phyloP scores from a whole-genome alignment of 306 rosid species.

The Quercus mongolica region DNA sequence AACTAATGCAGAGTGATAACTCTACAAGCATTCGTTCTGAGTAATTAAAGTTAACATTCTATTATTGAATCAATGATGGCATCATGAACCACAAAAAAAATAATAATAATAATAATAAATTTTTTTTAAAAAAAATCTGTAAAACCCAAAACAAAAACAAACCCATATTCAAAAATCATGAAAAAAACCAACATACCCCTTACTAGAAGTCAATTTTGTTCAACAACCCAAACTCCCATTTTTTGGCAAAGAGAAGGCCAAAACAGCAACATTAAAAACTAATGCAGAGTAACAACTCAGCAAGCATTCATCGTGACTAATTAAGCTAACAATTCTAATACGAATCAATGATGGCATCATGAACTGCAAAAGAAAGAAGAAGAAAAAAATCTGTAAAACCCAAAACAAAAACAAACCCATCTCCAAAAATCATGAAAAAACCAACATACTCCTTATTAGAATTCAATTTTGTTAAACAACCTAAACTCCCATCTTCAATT shows the following conservation, averaged over 20 bases:
- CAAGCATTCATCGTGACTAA: neutral
- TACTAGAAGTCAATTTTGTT: constrained; percentile 20
- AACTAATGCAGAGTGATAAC: constrained; percentile 14
- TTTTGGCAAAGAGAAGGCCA: neutral
- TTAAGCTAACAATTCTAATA: neutral
- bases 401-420: neutral
- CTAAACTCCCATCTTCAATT: neutral
- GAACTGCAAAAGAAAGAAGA: constrained; percentile 1
- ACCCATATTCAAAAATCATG: constrained; percentile 12
- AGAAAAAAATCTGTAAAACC: constrained; percentile 4
- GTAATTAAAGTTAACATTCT: neutral
- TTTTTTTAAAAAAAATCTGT: neutral
- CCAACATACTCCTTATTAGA: constrained; percentile 5
- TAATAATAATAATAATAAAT: too few relatives aligned
- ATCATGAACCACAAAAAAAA: constrained; percentile 4
- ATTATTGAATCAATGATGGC: constrained; percentile 26
- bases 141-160: neutral
- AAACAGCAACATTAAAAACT: neutral
- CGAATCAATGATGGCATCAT: constrained; percentile 27
- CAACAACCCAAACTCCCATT: constrained; percentile 16
- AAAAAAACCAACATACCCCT: constrained; percentile 11
- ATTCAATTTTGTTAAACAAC: constrained; percentile 30
- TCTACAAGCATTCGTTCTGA: neutral
- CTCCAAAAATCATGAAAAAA: constrained; percentile 18
- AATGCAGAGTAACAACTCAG: constrained; percentile 15